These are phyloP conservation scores for Eragrostis tef DNA, from an alignment of 202 grass and related monocot species.

Conservation along the genomic window DNA sequence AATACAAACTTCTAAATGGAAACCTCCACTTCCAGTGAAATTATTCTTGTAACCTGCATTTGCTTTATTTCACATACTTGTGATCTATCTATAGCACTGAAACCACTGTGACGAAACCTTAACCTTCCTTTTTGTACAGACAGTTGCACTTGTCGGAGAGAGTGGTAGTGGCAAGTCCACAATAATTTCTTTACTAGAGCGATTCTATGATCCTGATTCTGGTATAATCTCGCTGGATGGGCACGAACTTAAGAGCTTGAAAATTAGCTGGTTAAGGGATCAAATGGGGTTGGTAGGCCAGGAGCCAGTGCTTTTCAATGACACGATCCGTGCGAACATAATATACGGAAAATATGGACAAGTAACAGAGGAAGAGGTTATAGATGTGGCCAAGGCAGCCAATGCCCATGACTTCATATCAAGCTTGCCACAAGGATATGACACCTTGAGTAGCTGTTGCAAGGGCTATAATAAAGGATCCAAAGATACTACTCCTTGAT, in stretches of 20 bases:
- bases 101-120: conserved; percentile 30
- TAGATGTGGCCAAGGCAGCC: conserved; percentile 63
- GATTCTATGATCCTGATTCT: conserved; percentile 77
- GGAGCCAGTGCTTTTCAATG: conserved; percentile 84
- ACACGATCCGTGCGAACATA: conserved; percentile 94
- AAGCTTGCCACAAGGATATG: conserved; percentile 77
- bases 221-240: conserved; percentile 71
- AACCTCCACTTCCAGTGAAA: neutral
- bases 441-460: conserved; percentile 76
- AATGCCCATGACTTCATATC: conserved; percentile 94
- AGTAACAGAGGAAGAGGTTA: conserved; percentile 77
- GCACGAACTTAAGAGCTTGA: conserved; percentile 56
- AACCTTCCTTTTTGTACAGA: conserved; percentile 50
- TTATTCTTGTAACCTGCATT: conserved; percentile 12
- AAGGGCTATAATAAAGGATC: conserved; percentile 84
- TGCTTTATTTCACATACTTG: too few species aligned
- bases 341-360: conserved; percentile 70
- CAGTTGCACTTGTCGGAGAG: conserved; percentile 82
- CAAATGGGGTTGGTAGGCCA: conserved; percentile 89
- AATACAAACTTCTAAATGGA: conserved; percentile 34
- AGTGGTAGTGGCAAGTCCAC: conserved; percentile 88
- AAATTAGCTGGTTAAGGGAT: conserved; percentile 75
- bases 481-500: conserved; percentile 82
- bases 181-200: conserved; percentile 73
- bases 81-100: too few species aligned